Percentiles rank a stretch among this genome's conserved stretches.
Conservation (phyloP, 495 filamentous ascomycete species). For the Annulohypoxylon bovei region DNA sequence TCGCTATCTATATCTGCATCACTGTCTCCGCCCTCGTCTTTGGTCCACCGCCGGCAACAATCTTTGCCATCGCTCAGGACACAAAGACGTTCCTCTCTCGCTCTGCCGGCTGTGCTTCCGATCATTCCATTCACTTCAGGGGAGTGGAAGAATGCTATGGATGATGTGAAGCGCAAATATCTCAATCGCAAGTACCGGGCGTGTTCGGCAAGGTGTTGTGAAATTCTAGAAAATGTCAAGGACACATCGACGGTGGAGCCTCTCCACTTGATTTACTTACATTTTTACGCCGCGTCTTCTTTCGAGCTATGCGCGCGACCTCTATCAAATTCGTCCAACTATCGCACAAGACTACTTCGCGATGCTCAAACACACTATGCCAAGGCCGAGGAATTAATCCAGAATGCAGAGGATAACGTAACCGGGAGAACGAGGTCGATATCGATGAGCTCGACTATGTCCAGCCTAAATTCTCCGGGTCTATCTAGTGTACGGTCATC, state of each 20-base stretch:
- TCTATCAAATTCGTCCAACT: slow-evolving; percentile 53
- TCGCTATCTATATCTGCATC: slow-evolving; percentile 11
- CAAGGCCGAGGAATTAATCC: slow-evolving; percentile 55
- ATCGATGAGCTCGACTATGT: slow-evolving; percentile 50
- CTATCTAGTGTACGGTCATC: slow-evolving; percentile 57
- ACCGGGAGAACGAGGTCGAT: slow-evolving; percentile 44
- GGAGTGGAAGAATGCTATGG: slow-evolving; percentile 57
- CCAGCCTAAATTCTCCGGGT: slow-evolving; percentile 57
- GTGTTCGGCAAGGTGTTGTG: slow-evolving; percentile 57
- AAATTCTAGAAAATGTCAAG: slow-evolving; percentile 57
- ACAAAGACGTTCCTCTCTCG: slow-evolving; percentile 14
- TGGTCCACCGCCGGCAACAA: slow-evolving; percentile 39
- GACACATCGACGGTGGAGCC: slow-evolving; percentile 55
- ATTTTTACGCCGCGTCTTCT: slow-evolving; percentile 64
- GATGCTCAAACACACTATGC: slow-evolving; percentile 60
- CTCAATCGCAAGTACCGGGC: slow-evolving; percentile 55
- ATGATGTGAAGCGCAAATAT: slow-evolving; percentile 59
- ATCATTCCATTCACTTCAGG: slow-evolving; percentile 30
- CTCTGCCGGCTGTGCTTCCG: slow-evolving; percentile 13
- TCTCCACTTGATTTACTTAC: slow-evolving; percentile 61
- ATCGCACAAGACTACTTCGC: slow-evolving; percentile 57
- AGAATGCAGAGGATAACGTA: slow-evolving; percentile 50
- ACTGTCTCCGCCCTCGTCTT: slow-evolving; percentile 4
- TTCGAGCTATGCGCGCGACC: slow-evolving; percentile 62
- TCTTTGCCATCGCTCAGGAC: slow-evolving; percentile 32